Evolutionary conservation across 2,329 filamentous ascomycete genomes (phyloP).

Genomic region (Talaromyces sp.): DNA sequence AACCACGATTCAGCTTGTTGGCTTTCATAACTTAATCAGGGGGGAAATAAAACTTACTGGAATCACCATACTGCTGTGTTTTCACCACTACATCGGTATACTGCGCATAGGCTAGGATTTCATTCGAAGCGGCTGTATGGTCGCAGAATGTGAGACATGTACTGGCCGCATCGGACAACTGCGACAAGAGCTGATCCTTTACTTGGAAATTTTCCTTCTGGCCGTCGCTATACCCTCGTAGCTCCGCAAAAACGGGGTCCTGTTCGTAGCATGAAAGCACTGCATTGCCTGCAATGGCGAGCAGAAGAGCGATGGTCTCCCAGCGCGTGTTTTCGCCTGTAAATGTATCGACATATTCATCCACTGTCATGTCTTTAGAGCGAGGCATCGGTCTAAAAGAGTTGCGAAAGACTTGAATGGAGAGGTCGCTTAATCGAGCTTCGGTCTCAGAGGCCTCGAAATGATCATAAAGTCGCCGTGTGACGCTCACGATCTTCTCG

Average conservation of each 20-base stretch:
- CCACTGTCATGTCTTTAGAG: constrained; percentile 24
- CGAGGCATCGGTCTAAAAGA: constrained; percentile 23
- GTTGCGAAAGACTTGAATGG: constrained; percentile 27
- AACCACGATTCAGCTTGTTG: not conserved
- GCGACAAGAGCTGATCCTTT: constrained; percentile 26
- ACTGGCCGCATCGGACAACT: constrained; percentile 30
- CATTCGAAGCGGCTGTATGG: constrained; percentile 28
- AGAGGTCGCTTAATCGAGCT: constrained; percentile 22
- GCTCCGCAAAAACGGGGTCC: constrained; percentile 23
- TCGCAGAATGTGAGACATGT: constrained; percentile 29
- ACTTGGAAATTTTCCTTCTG: constrained; percentile 13
- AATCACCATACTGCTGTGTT: constrained; percentile 32
- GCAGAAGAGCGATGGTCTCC: constrained; percentile 28
- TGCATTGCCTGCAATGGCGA: constrained; percentile 36
- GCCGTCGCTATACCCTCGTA: constrained; percentile 1
- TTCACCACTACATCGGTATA: constrained; percentile 27
- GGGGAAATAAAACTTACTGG: constrained; percentile 24
- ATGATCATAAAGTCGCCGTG: constrained; percentile 21
- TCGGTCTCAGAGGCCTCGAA: constrained; percentile 23
- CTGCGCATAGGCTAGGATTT: constrained; percentile 31
- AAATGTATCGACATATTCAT: constrained; percentile 25
- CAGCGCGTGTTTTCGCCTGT: constrained; percentile 18
- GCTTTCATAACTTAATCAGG: not conserved
- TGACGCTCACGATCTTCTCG: constrained; percentile 22
- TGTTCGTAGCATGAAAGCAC: constrained; percentile 25